Evolutionary conservation across 345 rosid genomes (phyloP).

Genomic region (Mallotus nudiflorus): DNA sequence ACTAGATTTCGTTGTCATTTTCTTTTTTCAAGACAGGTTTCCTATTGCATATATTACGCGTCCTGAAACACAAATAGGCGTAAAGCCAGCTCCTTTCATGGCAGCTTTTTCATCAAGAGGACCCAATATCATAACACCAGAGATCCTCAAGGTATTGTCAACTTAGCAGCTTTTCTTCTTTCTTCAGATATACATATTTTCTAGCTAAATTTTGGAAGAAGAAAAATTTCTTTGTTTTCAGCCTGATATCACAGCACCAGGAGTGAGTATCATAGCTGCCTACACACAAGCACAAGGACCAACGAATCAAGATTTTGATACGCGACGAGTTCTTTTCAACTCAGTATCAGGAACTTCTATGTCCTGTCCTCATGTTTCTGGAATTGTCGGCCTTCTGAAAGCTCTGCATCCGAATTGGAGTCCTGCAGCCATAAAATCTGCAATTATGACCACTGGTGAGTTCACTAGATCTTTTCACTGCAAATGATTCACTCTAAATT

Average conservation of each 20-base stretch:
- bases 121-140: constrained; percentile 25
- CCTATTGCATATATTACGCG: constrained; percentile 24
- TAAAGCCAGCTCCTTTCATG: constrained; percentile 26
- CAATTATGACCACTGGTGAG: constrained; percentile 38
- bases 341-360: constrained; percentile 35
- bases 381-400: constrained; percentile 31
- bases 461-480: too few species aligned
- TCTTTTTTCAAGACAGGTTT: constrained; percentile 13
- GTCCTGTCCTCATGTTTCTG: constrained; percentile 39
- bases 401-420: constrained; percentile 31
- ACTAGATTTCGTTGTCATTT: neutral
- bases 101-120: constrained; percentile 37
- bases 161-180: neutral
- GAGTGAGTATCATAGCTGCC: constrained; percentile 33
- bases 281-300: constrained; percentile 29
- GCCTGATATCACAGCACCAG: constrained; percentile 40
- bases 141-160: constrained; percentile 27
- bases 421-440: constrained; percentile 35
- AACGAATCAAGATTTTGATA: constrained; percentile 29
- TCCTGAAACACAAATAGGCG: constrained; percentile 13
- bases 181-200: neutral
- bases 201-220: neutral
- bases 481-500: too few species aligned
- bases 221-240: neutral
- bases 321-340: constrained; percentile 26